Evolutionary conservation across 805 yeast species (phyloP), one percentile per base, ranked within the genome.

Genomic region (Ogataea nakhonphanomensis): DNA sequence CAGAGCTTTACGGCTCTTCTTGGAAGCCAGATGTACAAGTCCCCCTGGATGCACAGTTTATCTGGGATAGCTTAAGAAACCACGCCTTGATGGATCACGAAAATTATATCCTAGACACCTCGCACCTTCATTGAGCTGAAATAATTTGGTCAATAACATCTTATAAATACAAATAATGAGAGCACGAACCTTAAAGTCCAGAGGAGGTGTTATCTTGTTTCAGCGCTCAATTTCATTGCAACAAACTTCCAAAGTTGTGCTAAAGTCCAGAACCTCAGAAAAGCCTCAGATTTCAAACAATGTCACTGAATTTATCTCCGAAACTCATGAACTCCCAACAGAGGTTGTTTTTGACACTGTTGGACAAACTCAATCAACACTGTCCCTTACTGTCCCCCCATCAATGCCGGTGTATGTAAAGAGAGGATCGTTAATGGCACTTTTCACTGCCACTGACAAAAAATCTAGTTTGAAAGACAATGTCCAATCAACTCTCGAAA

Each of bases 381-480:
- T 78, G 15, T 64, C 74, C 5, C 55, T 78, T n/a, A 61, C 68
- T 1, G 54, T 75, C n/a, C 79, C 81, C 1, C 79, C 86, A 1
- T 78, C 84, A 0, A 61, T 76, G 1, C 84, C 85, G 0, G 58
- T 78, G 2, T 64, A 66, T 45, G 58, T 78, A 9, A 65, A 71
- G 29, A 64, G 68, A 28, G 74, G 78, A 3, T 66, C 82, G 0
- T 53, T 81, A 23, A 57, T 80, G 35, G 65, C 80, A 3, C 56
- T 79, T 1, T 74, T 68, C 44, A 51, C 61, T 0, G 41, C 34
- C 12, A 33, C 43, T 2, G 48, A 44, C 4, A 28, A 49, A 38
- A 36, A 39, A 21, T 9, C 28, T 24, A 27, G 39, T 30, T 20
- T 41, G 35, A 35, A 37, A 5, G 30, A 58, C 2, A 25, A 43